Evolutionary conservation across 768 basidiomycete species (phyloP).

Genomic region (Boletus rufocinnamomeus): DNA sequence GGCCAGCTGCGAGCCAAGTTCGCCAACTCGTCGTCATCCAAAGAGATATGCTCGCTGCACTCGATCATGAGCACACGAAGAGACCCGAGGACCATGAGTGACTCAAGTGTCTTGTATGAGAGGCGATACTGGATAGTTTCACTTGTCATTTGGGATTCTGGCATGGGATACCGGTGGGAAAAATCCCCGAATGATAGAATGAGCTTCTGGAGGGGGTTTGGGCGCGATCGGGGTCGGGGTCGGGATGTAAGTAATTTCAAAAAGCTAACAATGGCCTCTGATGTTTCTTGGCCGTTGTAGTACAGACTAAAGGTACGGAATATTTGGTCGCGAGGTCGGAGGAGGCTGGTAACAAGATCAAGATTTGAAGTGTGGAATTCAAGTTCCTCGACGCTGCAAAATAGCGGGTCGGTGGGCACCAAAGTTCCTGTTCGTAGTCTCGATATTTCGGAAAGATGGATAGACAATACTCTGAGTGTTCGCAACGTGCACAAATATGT

Average conservation of each 20-base stretch:
- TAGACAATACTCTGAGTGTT: constrained; percentile 4
- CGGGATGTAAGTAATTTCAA: constrained; percentile 7
- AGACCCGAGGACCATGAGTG: constrained; percentile 1
- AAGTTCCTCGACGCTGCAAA: background rate
- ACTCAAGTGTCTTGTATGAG: constrained; percentile 7
- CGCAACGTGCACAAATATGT: constrained; percentile 8
- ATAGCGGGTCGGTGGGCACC: background rate
- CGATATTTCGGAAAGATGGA: background rate
- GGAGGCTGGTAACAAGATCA: constrained; percentile 8
- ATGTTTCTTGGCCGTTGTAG: background rate
- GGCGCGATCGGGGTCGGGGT: background rate
- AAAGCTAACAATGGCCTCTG: background rate
- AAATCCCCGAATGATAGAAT: background rate
- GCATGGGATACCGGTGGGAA: background rate
- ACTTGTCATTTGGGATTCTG: background rate
- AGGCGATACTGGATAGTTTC: constrained; percentile 6
- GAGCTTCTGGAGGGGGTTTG: background rate
- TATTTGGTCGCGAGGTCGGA: constrained; percentile 8
- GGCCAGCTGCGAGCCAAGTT: constrained; percentile 14
- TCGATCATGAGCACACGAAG: constrained; percentile 9
- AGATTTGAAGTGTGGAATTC: constrained; percentile 5
- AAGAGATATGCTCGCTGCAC: constrained; percentile 15
- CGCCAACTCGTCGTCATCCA: constrained; percentile 10
- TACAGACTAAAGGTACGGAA: constrained; percentile 10
- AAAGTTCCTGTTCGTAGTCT: background rate